Percentiles rank a stretch among this genome's conserved stretches.
These are phyloP conservation scores for Tripterygium wilfordii DNA, from an alignment of 177 flowering plant species.

Conservation along the genomic window DNA sequence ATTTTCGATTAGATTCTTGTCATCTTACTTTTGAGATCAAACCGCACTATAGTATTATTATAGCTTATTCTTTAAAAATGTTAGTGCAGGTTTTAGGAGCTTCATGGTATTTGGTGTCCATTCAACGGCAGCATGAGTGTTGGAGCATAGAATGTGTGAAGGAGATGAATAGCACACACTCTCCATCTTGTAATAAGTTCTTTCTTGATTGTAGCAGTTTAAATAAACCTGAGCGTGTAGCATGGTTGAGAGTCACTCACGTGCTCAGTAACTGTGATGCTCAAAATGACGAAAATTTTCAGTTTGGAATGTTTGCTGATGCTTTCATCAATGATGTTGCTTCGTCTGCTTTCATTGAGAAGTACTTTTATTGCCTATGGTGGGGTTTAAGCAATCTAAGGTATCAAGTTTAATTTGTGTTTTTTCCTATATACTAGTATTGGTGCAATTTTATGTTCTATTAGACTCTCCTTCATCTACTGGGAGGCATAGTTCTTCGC, in stretches of 20 bases:
- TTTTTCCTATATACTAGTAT: background rate
- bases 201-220: conserved; percentile 37
- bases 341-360: conserved; percentile 23
- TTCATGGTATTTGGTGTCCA: conserved; percentile 75
- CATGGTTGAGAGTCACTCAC: conserved; percentile 31
- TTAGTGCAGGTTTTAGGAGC: conserved; percentile 71
- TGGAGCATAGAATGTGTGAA: conserved; percentile 54
- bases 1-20: background rate
- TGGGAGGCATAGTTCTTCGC: too few relatives aligned
- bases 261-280: conserved; percentile 35
- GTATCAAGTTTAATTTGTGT: conserved; percentile 25
- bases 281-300: conserved; percentile 13
- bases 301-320: conserved; percentile 53
- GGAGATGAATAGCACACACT: conserved; percentile 20
- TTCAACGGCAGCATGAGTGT: conserved; percentile 63
- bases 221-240: conserved; percentile 12
- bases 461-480: too few relatives aligned
- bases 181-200: conserved; percentile 29
- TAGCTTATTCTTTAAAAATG: conserved; percentile 1
- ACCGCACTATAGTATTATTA: background rate
- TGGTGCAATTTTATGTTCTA: too few relatives aligned
- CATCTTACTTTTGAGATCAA: background rate
- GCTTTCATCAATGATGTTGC: conserved; percentile 44
- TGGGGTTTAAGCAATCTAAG: conserved; percentile 49
- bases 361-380: conserved; percentile 62